Evolutionary conservation across 2,329 filamentous ascomycete species (phyloP), one percentile per base, ranked within the genome.

Genomic region (Monosporascus cannonballus): DNA sequence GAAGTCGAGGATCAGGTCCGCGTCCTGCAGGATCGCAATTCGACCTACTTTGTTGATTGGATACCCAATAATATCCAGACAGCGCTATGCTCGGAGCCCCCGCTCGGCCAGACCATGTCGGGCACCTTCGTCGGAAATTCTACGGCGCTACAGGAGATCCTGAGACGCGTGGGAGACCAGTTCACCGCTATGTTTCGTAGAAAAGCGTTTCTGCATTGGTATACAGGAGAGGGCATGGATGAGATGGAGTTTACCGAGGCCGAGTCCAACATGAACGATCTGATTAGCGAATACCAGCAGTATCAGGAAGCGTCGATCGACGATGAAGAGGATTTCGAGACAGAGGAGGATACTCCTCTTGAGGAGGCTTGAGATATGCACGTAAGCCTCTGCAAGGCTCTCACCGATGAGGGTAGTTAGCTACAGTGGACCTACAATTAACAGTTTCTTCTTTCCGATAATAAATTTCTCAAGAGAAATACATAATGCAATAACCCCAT

Each of bases 121-220:
- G 93, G 93, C 46, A 99, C 94, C 72, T 99, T 99, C 67, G 90
- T 99, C 65, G 94, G 94, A 71, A 99, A 99, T 87, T 96, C 92
- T 61, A 99, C 94, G 67, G 95, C 93, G 63, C 97, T 99, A 78
- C 94, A 99, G 84, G 94, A 99, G 82, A 89, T 99, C 69, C 97
- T 99, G 89, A 97, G 99, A 90, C 93, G 94, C 85, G 82, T 99
- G 67, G 94, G 94, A 72, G 94, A 99, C 77, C 94, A 99, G 81
- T 99, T 99, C 86, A 92, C 88, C 78, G 94, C 92, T 73, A 99
- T 99, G 94, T 99, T 99, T 88, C 86, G 94, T 80, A 91, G 94
- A 80, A 99, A 97, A 89, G 94, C 94, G 86, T 99, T 99, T 91
- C 90, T 99, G 85, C 94, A 97, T 83, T 99, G 94, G 94, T 99